These are phyloP conservation scores for Boletus rubroflammeus DNA, from an alignment of 768 basidiomycete genomes.

Conservation along the genomic window DNA sequence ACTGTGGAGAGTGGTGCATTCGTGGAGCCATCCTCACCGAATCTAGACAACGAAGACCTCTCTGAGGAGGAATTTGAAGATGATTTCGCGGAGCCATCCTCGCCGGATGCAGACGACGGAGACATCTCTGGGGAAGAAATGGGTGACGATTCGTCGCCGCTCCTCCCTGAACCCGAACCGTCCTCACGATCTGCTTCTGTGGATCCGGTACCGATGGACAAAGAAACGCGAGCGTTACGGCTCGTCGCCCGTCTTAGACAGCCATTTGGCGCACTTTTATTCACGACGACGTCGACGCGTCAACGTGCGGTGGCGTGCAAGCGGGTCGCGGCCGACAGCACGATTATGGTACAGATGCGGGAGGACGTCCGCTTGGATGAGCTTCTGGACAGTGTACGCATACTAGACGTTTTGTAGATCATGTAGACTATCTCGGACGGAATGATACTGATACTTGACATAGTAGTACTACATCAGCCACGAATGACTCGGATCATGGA, in stretches of 20 bases:
- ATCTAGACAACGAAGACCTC: background rate
- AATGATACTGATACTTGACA: too few species aligned
- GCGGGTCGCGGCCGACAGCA: conserved; percentile 2
- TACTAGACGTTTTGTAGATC: background rate
- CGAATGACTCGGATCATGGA: too few species aligned
- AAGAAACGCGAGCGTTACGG: background rate
- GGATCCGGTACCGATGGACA: background rate
- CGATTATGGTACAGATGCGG: conserved; percentile 1
- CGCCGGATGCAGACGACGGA: background rate
- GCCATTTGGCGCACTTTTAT: background rate
- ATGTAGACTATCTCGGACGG: too few species aligned
- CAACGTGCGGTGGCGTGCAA: background rate
- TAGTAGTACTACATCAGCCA: too few species aligned
- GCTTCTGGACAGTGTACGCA: conserved; percentile 2
- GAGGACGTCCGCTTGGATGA: background rate
- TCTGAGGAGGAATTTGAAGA: background rate
- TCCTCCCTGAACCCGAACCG: background rate
- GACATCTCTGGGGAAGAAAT: background rate
- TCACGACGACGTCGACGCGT: background rate
- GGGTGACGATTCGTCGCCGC: background rate
- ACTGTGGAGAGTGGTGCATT: background rate
- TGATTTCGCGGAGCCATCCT: background rate
- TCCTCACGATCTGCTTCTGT: background rate
- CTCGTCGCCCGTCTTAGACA: background rate
- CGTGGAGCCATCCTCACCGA: background rate